phyloP scores from a whole-genome alignment of 306 rosid genomes.

The apple (Malus domestica) region DNA sequence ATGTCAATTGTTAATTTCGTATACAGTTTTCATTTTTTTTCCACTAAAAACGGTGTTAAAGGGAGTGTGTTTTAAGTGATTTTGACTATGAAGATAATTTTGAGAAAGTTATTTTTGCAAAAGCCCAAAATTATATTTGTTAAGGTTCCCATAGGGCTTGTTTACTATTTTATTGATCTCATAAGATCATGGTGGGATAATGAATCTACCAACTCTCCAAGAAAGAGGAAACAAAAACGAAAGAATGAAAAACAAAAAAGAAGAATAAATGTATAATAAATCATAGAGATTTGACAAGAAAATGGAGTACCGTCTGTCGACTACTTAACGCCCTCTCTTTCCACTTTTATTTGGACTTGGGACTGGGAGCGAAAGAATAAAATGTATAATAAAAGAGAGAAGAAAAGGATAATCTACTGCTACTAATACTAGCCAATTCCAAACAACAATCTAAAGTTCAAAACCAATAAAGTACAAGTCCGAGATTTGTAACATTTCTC shows the following conservation, averaged over 20 bases:
- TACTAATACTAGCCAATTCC: background rate
- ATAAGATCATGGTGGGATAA: background rate
- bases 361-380: too few relatives aligned
- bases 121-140: too few relatives aligned
- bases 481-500: background rate
- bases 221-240: background rate
- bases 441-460: background rate
- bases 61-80: background rate
- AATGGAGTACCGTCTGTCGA: accelerated
- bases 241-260: background rate
- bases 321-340: accelerated
- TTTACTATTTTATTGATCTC: too few relatives aligned
- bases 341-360: too few relatives aligned
- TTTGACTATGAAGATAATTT: too few relatives aligned
- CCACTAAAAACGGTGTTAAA: too few relatives aligned
- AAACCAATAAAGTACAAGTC: background rate
- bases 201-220: background rate
- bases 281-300: background rate
- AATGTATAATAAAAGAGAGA: background rate
- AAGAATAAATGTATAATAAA: background rate
- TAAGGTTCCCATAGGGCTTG: background rate
- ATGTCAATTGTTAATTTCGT: background rate
- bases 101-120: too few relatives aligned
- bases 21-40: too few relatives aligned
- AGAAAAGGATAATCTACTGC: background rate